Evolutionary conservation across 2,329 filamentous ascomycete species (phyloP).

Genomic region (Helotiales sp.): DNA sequence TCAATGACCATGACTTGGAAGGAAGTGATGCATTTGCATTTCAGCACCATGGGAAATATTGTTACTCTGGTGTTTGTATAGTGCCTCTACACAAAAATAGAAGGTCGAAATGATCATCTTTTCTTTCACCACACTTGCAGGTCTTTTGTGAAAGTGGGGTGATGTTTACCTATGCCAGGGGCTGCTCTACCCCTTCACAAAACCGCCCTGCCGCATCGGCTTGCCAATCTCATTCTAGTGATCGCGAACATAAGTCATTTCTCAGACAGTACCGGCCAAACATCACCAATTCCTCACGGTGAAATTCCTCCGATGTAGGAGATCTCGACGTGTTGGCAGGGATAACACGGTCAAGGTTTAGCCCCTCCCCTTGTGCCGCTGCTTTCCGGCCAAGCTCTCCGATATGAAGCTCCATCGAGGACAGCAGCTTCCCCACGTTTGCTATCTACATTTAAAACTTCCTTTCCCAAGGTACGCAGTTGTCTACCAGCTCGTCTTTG

Average conservation of each 20-base stretch:
- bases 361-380: background rate
- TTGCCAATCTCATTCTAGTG: background rate
- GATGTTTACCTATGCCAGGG: too few species aligned
- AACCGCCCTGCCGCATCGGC: background rate
- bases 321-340: background rate
- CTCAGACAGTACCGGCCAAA: background rate
- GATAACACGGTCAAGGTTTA: background rate
- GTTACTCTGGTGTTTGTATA: conserved; percentile 15
- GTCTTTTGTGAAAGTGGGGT: background rate
- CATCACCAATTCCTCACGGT: background rate
- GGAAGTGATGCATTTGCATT: conserved; percentile 15
- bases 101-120: conserved; percentile 10
- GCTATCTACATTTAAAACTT: background rate
- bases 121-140: background rate
- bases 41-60: conserved; percentile 2
- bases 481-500: background rate
- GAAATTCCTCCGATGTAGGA: background rate
- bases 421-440: background rate
- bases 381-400: background rate
- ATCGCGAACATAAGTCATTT: background rate
- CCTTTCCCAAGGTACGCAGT: background rate
- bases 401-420: background rate
- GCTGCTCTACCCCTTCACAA: too few species aligned
- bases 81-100: conserved; percentile 19
- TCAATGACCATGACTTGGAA: conserved; percentile 20